Conservation (phyloP, 768 basidiomycete species). For the Amanita rimosa region DNA sequence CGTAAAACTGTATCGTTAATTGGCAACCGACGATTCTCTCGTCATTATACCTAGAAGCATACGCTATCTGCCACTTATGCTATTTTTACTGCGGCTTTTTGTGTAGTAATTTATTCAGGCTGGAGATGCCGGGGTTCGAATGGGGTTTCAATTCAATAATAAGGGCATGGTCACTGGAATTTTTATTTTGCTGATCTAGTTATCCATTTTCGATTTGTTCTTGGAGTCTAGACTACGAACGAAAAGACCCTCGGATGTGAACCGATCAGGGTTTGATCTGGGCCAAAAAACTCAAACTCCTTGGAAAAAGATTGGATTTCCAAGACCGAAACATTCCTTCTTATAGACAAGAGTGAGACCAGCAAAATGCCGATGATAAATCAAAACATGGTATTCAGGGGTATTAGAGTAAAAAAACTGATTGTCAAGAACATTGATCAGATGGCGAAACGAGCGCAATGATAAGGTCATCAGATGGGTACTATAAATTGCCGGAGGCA, state of each 20-base stretch:
- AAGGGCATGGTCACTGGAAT: neutral
- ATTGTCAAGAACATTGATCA: conserved; percentile 1
- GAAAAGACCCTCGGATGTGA: conserved; percentile 5
- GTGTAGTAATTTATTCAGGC: conserved; percentile 3
- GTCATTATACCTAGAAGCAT: conserved; percentile 13
- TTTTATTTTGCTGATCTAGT: neutral
- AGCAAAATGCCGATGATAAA: neutral
- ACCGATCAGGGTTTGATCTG: conserved; percentile 8
- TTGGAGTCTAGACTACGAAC: neutral
- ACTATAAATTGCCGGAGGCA: neutral
- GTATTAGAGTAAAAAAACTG: neutral
- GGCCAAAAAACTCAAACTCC: conserved; percentile 6
- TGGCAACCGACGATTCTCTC: neutral
- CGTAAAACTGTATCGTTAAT: conserved; percentile 16
- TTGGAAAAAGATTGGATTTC: neutral
- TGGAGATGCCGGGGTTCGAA: neutral
- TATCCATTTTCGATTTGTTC: neutral
- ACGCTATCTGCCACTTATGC: conserved; percentile 3
- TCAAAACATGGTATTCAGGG: conserved; percentile 3
- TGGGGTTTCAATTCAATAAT: neutral
- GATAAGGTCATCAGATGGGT: conserved; percentile 1
- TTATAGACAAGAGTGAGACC: conserved; percentile 2
- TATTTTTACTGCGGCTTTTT: conserved; percentile 3
- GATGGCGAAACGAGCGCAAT: neutral
- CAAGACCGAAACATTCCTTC: conserved; percentile 4